Evolutionary conservation across 306 rosid species (phyloP), one percentile per base, ranked within the genome.

Genomic region (Sesbania bispinosa): DNA sequence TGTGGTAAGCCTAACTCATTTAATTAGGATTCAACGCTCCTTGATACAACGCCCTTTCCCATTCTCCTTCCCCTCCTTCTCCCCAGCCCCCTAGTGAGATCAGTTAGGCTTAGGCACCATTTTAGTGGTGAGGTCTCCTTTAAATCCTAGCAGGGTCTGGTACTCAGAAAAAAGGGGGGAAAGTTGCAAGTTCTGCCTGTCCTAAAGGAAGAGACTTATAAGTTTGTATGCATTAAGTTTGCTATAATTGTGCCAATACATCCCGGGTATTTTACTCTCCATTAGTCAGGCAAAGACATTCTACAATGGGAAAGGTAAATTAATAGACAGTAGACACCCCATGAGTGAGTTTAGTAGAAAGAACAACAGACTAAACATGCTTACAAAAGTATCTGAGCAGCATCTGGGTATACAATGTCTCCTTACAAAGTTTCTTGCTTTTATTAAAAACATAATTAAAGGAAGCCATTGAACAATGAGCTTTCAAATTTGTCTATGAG

Each of bases 391-490:
- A 30, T 15, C 9, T 13, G 18, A 10, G 52, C 59, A 54, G 69
- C 73, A 52, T 68, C 50, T 36, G 45, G 15, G 67, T 8, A 48
- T 27, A 39, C n/a, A 54, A 50, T 63, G 41, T 57, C 50, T 46
- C 41, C 23, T 19, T 4, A 13, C 38, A 47, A 6, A 42, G 13
- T 77, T 48, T 63, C 63, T 47, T 43, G 8, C 43, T 6, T 39
- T 27, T 60, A n/a, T 21, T 57, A 13, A 63, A 72, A 60, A 46
- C 73, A 62, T 38, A 38, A 74, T 21, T 27, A 70, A 45, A 52
- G 76, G 69, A 71, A 69, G 51, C 27, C 64, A 3, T 48, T 24
- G 80, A 59, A 27, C 61, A 38, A 58, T 57, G 66, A 59, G 16
- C 70, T 69, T 80, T 53, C 58, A 18, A 71, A 69, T 55, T 51